These are phyloP conservation scores for Pythium monospermum DNA, from an alignment of 352 stramenopile genomes.

Conservation along the genomic window DNA sequence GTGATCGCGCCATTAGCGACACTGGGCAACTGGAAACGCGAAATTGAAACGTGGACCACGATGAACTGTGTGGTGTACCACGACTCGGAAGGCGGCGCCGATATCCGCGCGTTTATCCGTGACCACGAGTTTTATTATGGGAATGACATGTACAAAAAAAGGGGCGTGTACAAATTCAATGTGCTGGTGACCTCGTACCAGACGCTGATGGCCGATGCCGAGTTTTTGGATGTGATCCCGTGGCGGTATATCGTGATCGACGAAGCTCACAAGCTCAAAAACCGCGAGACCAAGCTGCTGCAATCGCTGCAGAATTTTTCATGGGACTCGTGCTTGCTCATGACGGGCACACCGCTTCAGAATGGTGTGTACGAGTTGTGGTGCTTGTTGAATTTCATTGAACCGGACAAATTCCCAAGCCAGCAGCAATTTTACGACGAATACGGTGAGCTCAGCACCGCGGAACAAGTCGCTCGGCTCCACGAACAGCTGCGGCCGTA, in stretches of 20 bases:
- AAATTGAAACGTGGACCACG: conserved; percentile 98
- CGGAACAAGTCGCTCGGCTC: conserved; percentile 94
- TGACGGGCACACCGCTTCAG: conserved; percentile 98
- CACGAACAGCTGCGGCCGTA: conserved; percentile 97
- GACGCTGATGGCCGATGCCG: conserved; percentile 92
- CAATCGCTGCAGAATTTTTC: conserved; percentile 84
- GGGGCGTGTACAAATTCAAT: conserved; percentile 92
- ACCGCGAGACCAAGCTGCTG: conserved; percentile 92
- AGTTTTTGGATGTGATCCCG: conserved; percentile 89
- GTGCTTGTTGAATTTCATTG: conserved; percentile 99
- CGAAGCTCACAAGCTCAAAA: conserved; percentile 99
- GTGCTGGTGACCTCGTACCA: conserved; percentile 98
- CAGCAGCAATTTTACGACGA: conserved; percentile 95
- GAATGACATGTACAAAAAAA: conserved; percentile 65
- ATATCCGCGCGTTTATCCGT: conserved; percentile 91
- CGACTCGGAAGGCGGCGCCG: conserved; percentile 89
- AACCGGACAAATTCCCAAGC: conserved; percentile 93
- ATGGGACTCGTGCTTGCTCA: conserved; percentile 91
- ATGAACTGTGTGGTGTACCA: conserved; percentile 99
- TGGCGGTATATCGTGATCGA: conserved; percentile 99
- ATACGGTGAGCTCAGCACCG: conserved; percentile 95
- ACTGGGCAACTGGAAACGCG: conserved; percentile 98
- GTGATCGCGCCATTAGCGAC: conserved; percentile 98
- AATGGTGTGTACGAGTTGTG: conserved; percentile 99
- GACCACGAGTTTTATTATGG: conserved; percentile 97